Base-by-base conservation (phyloP, 371 early-diverging fungal species). In the Apophysomyces variabilis region DNA sequence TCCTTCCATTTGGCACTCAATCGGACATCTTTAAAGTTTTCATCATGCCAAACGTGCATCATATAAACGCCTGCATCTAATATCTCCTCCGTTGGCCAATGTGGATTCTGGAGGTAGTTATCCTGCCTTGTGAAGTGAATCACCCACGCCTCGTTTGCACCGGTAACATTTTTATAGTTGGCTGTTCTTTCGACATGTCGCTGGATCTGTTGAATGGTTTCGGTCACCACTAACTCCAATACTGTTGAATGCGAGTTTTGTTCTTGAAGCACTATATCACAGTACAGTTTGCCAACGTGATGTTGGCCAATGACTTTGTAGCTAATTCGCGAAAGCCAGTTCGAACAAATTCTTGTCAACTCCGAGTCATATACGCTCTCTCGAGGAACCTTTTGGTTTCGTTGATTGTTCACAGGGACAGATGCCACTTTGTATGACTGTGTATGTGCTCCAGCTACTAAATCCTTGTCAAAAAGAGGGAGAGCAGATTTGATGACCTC, bases 41-140 rank as follows among this genome's bases (percentile, higher is more conserved):
- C 1, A 47, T 65, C 58, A 57, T 69, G 70, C 70, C 70, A 69
- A 58, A 65, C 32, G 58, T 69, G 70, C n/a, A 65, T 47, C 32
- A 69, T 58, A 47, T 65, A 58, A 14, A 69, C 16, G 47, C 66
- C 70, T 35, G 9, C 26, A 37, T 65, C 50, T 36, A 69, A 38
- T 54, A 35, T 35, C 45, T 65, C 59, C 13, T 65, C 65, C 7
- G 57, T 6, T n/a, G 45, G 66, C 70, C 70, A 69, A 8, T 62
- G 38, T 47, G 70, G 62, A 21, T 64, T 41, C 36, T 62, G 38
- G 41, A 62, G 62, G 47, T 69, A 69, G 39, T 61, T 45, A 61
- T 69, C 64, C 32, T 69, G 50, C 14, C 66, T 26, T 45, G 70
- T 69, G 36, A 69, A 69, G 50, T 69, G 70, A 39, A 69, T 41